Evolutionary conservation across 1,284 basidiomycete genomes (phyloP), one percentile per base, ranked within the genome.

Genomic region (Caloboletus firmus): DNA sequence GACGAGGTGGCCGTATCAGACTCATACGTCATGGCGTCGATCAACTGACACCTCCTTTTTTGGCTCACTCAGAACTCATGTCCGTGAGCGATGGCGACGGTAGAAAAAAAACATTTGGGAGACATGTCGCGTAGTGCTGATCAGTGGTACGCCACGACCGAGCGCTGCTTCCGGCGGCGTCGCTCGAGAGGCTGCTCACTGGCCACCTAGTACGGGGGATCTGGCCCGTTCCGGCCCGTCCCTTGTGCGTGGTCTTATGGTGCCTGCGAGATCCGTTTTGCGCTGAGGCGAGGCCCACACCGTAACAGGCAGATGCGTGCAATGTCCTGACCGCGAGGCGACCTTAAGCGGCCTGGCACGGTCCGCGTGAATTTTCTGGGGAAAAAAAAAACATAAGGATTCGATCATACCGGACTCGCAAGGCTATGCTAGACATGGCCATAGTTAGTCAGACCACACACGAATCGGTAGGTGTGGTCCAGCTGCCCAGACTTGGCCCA

Each of bases 371-470:
- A 48, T 46, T 15, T 18, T 51, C 48, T 58, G 54, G 54, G 60
- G 52, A 56, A 58, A 24, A 30, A 55, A 56, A 31, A 55, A 45
- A 48, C 37, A 13, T 34, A 49, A 55, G 51, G 35, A 41, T 67
- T 70, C 68, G 68, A 69, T 67, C 66, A 67, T 43, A 58, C 49
- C 65, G 65, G 65, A 58, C n/a, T n/a, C n/a, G n/a, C 28, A 52
- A 51, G 65, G 68, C 65, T 59, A 67, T 67, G 65, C 66, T 22
- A 4, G 26, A 53, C 45, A 49, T n/a, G n/a, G 24, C 56, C 52
- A 63, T 60, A 61, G 52, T 58, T 49, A 32, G 54, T 51, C 35
- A 30, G 36, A 48, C 42, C 45, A 59, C 55, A 47, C 49, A 48
- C 15, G 45, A 32, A 31, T 48, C 59, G 49, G 24, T 42, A 15